Evolutionary conservation across 257 asterid genomes (phyloP), one percentile per base, ranked within the genome.

Genomic region (Solanum piurae): DNA sequence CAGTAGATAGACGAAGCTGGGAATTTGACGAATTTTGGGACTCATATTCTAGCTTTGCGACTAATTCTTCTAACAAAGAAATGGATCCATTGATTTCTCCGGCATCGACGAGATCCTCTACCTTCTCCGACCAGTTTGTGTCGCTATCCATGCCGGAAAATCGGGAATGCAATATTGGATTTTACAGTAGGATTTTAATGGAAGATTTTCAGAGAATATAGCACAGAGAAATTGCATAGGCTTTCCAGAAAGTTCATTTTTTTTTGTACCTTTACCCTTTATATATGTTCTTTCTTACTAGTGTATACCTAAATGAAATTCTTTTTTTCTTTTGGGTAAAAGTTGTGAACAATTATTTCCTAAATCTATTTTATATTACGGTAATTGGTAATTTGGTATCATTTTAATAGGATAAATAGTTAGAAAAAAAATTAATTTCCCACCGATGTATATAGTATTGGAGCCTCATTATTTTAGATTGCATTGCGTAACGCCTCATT

Each of bases 71-170:
- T 20, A 96, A 95, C 69, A 92, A 25, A 72, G 92, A 52, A 27
- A 92, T 87, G 86, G 98, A 97, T 88, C 84, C 89, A 33, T 89
- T 95, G 85, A 87, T 86, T 79, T 96, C 94, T 36, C 96, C 98
- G 52, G 36, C 93, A 20, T 91, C 88, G 9, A 93, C 87, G 38
- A 94, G 94, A 89, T 95, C 98, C 85, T 96, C 98, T 42, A 91
- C 95, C 86, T 87, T 87, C 91, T 94, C 99, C 75, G 96, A 88
- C 99, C 98, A 96, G 93, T 89, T 93, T 86, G 46, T 42, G 75
- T 40, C 42, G 66, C 40, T 12, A 42, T 66, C 21, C 80, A 37
- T 27, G 58, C 16, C 40, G 80, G 52, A 46, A 38, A 37, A 21
- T 58, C 4, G 23, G 49, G 6, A 55, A 58, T 10, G 83, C 33